Evolutionary conservation across 23 red algal species (phyloP).

Genomic region (Pyropia yezoensis): DNA sequence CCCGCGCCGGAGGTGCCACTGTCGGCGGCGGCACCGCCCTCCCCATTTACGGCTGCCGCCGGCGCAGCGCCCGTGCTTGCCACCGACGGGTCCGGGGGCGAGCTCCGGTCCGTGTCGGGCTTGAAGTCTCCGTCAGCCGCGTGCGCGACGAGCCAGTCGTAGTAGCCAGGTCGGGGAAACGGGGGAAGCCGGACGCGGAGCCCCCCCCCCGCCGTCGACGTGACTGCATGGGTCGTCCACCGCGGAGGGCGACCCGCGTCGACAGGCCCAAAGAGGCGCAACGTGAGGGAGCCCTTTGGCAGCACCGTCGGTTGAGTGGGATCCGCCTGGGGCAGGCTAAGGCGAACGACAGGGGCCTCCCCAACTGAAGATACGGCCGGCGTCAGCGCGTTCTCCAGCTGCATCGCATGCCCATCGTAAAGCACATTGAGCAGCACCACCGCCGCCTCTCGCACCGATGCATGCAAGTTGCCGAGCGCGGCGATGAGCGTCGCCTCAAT

Average conservation of each 20-base stretch:
- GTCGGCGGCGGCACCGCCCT: conserved; percentile 25
- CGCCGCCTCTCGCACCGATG: conserved; percentile 63
- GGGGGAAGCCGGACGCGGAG: conserved; percentile 16
- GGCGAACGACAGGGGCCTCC: conserved; percentile 11
- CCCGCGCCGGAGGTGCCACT: conserved; percentile 23
- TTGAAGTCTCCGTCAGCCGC: neutral
- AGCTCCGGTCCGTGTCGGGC: too few species aligned
- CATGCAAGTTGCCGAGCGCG: conserved; percentile 57
- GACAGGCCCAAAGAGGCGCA: conserved; percentile 51
- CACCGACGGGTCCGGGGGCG: too few species aligned
- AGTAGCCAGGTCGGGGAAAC: conserved; percentile 77
- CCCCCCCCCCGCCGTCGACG: conserved; percentile 10
- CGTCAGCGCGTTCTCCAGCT: conserved; percentile 72
- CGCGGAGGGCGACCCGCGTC: conserved; percentile 21
- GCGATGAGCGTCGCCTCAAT: conserved; percentile 58
- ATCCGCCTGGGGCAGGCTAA: too few species aligned
- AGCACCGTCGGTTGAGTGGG: neutral
- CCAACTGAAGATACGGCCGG: conserved; percentile 65
- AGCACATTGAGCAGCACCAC: conserved; percentile 90
- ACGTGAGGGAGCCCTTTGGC: conserved; percentile 11
- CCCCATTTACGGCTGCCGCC: neutral
- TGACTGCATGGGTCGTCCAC: conserved; percentile 37
- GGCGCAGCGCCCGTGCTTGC: neutral
- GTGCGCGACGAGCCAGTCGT: conserved; percentile 85
- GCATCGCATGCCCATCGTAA: conserved; percentile 93